These are phyloP conservation scores for Ceriops tagal DNA, from an alignment of 345 rosid species.

Conservation along the genomic window DNA sequence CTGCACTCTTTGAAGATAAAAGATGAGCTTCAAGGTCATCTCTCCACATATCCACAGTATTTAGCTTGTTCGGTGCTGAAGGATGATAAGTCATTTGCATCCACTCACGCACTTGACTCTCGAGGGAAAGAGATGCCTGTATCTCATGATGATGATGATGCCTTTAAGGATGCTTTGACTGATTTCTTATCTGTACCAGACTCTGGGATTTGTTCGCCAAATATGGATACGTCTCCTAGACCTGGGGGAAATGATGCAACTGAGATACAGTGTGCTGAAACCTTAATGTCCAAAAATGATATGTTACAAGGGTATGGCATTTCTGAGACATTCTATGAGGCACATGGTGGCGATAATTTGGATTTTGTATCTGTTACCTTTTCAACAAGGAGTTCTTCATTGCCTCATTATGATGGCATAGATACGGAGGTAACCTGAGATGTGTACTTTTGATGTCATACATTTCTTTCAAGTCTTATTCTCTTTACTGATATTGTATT, in stretches of 20 bases:
- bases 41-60: slow-evolving; percentile 52
- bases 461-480: not conserved
- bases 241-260: slow-evolving; percentile 37
- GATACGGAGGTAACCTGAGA: slow-evolving; percentile 69
- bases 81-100: slow-evolving; percentile 43
- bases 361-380: slow-evolving; percentile 86
- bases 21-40: slow-evolving; percentile 79
- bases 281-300: slow-evolving; percentile 44
- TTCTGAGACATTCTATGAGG: slow-evolving; percentile 83
- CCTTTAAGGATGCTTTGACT: slow-evolving; percentile 84
- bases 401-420: slow-evolving; percentile 81
- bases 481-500: slow-evolving; percentile 33
- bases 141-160: slow-evolving; percentile 72
- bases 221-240: slow-evolving; percentile 41
- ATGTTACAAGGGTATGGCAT: slow-evolving; percentile 45
- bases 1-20: slow-evolving; percentile 85
- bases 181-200: slow-evolving; percentile 73
- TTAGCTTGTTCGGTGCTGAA: slow-evolving; percentile 77
- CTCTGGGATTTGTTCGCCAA: slow-evolving; percentile 41
- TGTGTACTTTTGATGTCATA: not conserved
- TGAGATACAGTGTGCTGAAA: slow-evolving; percentile 51
- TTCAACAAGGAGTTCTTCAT: slow-evolving; percentile 64
- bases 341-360: slow-evolving; percentile 59
- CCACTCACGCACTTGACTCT: slow-evolving; percentile 29
- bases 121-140: slow-evolving; percentile 38